phyloP scores from a whole-genome alignment of 306 rosid species.

The Trifolium repens region DNA sequence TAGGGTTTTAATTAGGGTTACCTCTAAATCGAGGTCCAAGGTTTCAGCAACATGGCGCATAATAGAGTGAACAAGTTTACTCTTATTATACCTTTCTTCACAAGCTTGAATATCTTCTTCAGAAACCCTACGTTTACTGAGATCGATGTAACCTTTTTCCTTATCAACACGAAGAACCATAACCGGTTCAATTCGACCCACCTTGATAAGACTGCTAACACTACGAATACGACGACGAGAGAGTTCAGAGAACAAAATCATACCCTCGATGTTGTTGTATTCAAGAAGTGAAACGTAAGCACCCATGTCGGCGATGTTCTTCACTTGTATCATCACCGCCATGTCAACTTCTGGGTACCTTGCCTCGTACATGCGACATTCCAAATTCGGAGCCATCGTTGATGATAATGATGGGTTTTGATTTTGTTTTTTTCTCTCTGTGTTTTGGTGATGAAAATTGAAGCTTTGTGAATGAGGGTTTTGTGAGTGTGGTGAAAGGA shows the following conservation, averaged over 20 bases:
- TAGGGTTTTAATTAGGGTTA: constrained; percentile 32
- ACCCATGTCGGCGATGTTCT: constrained; percentile 97
- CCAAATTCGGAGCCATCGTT: constrained; percentile 61
- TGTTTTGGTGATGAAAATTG: not conserved
- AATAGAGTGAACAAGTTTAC: constrained; percentile 95
- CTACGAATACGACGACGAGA: constrained; percentile 98
- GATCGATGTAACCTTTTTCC: constrained; percentile 95
- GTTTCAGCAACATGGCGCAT: constrained; percentile 99
- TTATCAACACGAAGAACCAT: constrained; percentile 96
- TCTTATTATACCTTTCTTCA: constrained; percentile 94
- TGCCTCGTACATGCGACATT: constrained; percentile 96
- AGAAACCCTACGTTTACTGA: constrained; percentile 92
- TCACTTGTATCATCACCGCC: constrained; percentile 98
- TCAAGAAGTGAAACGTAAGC: constrained; percentile 95
- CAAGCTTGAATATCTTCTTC: constrained; percentile 91
- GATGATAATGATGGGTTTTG: no score
- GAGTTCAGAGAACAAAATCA: constrained; percentile 96
- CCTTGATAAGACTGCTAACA: constrained; percentile 84
- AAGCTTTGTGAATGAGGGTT: not conserved
- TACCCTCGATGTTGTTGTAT: constrained; percentile 97
- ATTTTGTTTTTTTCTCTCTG: not conserved
- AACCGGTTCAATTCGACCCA: constrained; percentile 93
- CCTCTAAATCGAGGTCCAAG: constrained; percentile 78
- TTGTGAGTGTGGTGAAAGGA: not conserved
- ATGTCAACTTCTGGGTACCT: constrained; percentile 94